Evolutionary conservation across 306 rosid species (phyloP), one percentile per base, ranked within the genome.

Genomic region (Biancaea sappan): DNA sequence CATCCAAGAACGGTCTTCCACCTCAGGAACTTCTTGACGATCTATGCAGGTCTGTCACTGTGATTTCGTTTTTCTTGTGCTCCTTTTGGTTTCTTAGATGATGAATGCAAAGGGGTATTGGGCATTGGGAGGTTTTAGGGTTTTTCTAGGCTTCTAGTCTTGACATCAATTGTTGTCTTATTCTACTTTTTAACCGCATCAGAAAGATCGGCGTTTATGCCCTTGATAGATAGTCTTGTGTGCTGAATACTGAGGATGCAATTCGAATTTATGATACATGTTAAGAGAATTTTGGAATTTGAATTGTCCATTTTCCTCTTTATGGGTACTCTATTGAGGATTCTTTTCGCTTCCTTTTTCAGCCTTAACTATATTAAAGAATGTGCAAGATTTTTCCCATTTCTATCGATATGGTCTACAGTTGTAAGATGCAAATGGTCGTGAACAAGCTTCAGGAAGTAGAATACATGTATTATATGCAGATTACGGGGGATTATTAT

Each of bases 21-120:
- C 96, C 98, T 29, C 87, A 86, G 54, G 98, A 93, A 75, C 98
- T 93, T 71, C 95, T 93, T 13, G 98, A 93, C 57, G 96, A 93
- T 87, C 96, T 93, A 73, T 93, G 98, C 91, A 93, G 98, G 98
- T 58, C 15, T 51, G 26, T 72, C 19, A 32, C 61, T 74, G 14
- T 7, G 14, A 11, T 28, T 54, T 9, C 28, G 2, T 11, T 26
- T 79, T 66, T 14, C 14, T 46, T 15, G 3, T 25, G 4, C 28
- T 65, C 52, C 40, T 52, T 71, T 71, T 68, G 71, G 50, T 74
- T 80, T 18, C 51, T 57, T 19, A 21, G 61, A 73, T 54, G 82
- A 51, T 44, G 61, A 5, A n/a, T 37, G 53, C 57, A 28, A 44
- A 77, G 16, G 32, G 44, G 44, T 46, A 21, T 9, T 64, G 4